Base-by-base conservation (phyloP, 176 grass and related monocot genomes). In the Oryza australiensis region DNA sequence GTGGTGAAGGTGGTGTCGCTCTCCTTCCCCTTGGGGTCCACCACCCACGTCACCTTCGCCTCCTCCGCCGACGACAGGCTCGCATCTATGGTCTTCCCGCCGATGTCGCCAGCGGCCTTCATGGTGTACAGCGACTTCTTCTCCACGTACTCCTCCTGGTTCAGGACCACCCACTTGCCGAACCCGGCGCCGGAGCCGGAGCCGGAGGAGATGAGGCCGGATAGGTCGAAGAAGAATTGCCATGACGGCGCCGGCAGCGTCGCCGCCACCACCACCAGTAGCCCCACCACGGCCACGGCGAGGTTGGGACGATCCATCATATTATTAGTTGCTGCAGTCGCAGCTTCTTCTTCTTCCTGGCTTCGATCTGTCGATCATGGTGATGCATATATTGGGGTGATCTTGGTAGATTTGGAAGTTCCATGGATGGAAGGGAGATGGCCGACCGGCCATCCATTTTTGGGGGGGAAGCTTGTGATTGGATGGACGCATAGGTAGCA, bases 21-120 rank as follows among this genome's bases (percentile, higher is more conserved):
- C 20, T 1, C 80, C 0, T 0, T 15, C 15, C 84, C 84, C 12
- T 12, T 2, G 9, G 85, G 72, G 87, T 83, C 81, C 2, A 92
- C 60, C 3, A 73, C 64, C 35, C 73, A 81, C 3, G 57, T 81
- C 3, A 68, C 62, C 35, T 86, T 80, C 0, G 68, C 75, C 0
- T 30, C 48, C 62, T 92, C 81, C 2, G 87, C 91, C 3, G 33
- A 22, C 1, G 77, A 1, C 1, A 92, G 90, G 57, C 11, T 30
- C 45, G 12, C 40, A 72, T 92, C 87, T 11, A 89, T 27, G 29
- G 59, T 42, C 72, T 45, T 86, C 45, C 70, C 82, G 0, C 20
- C n/a, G 51, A 14, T 53, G 38, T 46, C 72, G 3, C 66, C 73
- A 1, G 20, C 73, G 2, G 73, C 9, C 53, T 87, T 88, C 70